Conservation (phyloP, 176 grass and related monocot species). For the Aegilops tauschii region DNA sequence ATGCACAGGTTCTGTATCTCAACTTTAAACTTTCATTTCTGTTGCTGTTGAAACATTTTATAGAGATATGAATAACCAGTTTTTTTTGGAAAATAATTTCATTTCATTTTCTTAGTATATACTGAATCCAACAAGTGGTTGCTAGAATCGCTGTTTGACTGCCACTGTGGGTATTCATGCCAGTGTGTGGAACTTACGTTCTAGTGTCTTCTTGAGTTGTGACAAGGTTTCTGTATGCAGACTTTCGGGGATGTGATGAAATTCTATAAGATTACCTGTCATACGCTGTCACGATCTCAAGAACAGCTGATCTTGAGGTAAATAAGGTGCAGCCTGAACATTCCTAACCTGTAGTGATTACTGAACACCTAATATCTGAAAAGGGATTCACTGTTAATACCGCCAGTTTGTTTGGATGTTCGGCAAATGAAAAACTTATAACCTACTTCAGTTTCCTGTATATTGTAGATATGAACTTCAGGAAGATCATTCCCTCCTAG, state of each 20-base stretch:
- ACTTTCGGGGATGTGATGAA: conserved; percentile 74
- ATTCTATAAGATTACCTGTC: conserved; percentile 62
- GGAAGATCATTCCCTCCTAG: conserved; percentile 61
- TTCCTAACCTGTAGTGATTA: neutral
- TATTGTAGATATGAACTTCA: conserved; percentile 87
- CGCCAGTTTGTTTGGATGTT: neutral
- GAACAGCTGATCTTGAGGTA: conserved; percentile 77
- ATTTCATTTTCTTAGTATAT: neutral
- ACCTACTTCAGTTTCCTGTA: neutral
- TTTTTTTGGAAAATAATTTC: neutral
- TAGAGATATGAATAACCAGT: neutral
- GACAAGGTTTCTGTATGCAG: conserved; percentile 37
- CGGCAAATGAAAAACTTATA: neutral
- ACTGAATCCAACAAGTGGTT: neutral
- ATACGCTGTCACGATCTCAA: conserved; percentile 50
- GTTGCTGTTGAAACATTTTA: neutral
- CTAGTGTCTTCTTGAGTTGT: neutral
- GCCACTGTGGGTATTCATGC: neutral
- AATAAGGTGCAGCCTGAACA: conserved; percentile 17
- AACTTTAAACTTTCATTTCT: neutral
- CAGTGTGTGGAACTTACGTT: neutral
- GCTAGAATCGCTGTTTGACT: neutral
- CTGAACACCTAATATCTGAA: conserved; percentile 1
- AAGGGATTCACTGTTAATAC: neutral
- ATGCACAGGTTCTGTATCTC: conserved; percentile 57